These are phyloP conservation scores for Heliosperma pusillum DNA, from an alignment of 148 eudicot species.

Conservation along the genomic window DNA sequence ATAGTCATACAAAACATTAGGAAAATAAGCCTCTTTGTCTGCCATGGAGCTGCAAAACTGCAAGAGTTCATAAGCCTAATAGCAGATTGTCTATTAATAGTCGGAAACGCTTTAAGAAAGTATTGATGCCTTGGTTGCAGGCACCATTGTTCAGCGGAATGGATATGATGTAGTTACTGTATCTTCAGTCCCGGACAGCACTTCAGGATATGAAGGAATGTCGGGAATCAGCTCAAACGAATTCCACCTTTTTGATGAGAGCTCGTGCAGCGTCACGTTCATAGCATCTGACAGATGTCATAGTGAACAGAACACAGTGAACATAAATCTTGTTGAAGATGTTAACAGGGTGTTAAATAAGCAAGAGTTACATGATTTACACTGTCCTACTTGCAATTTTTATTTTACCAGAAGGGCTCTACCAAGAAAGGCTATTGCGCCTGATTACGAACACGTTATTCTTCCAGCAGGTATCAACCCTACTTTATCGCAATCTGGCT, in stretches of 20 bases:
- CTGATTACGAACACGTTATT: slow-evolving; percentile 29
- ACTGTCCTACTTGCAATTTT: slow-evolving; percentile 78
- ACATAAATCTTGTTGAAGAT: slow-evolving; percentile 15
- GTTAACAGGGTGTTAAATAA: slow-evolving; percentile 48
- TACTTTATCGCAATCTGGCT: slow-evolving; percentile 17
- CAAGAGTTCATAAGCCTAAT: neutral
- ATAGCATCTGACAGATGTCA: slow-evolving; percentile 8
- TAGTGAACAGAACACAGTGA: neutral
- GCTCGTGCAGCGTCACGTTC: neutral
- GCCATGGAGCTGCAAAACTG: neutral
- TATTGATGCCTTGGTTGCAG: slow-evolving; percentile 3
- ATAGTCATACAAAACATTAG: too few species aligned
- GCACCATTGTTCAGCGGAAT: neutral
- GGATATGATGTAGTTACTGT: neutral
- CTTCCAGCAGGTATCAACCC: slow-evolving; percentile 11
- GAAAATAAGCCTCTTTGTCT: neutral
- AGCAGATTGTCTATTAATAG: neutral
- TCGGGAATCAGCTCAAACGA: neutral
- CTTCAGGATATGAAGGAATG: slow-evolving; percentile 3
- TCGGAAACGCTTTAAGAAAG: too few species aligned
- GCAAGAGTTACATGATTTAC: slow-evolving; percentile 65
- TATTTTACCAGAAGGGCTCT: slow-evolving; percentile 77
- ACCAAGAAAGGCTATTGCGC: slow-evolving; percentile 48
- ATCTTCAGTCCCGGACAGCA: neutral
- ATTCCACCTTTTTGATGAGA: neutral